These are phyloP conservation scores for Solanum corneliomulleri DNA, from an alignment of 257 asterid genomes.

Conservation along the genomic window DNA sequence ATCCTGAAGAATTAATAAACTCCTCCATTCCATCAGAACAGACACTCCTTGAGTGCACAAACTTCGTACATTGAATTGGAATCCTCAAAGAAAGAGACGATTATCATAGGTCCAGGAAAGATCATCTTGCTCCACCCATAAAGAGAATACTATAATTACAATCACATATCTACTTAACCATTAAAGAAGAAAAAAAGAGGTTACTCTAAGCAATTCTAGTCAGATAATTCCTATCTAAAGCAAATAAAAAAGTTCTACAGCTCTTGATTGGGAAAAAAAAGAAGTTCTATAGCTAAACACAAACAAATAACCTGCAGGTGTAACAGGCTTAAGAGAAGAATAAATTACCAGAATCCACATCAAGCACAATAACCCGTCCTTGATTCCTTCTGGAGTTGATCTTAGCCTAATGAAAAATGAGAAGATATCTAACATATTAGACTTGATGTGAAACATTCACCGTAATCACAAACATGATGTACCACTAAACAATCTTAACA, in stretches of 20 bases:
- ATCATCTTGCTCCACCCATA: neutral
- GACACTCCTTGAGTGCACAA: neutral
- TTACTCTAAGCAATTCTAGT: neutral
- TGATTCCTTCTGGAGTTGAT: slow-evolving; percentile 54
- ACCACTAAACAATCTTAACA: neutral
- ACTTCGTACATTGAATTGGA: neutral
- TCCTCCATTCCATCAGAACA: neutral
- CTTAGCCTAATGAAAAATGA: slow-evolving; percentile 45
- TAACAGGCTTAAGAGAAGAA: neutral
- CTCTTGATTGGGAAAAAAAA: neutral
- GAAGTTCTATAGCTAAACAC: neutral
- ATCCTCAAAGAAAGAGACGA: neutral
- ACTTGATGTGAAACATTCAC: neutral
- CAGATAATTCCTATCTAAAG: neutral
- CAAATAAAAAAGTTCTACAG: neutral
- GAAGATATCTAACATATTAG: slow-evolving; percentile 1
- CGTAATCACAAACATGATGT: neutral
- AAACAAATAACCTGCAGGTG: neutral
- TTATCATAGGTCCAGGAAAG: neutral
- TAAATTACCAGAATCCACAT: slow-evolving; percentile 58
- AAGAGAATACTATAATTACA: neutral
- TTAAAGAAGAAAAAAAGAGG: neutral
- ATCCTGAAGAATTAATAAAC: neutral
- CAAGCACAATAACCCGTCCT: slow-evolving; percentile 42
- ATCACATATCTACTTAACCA: neutral